Evolutionary conservation across 176 grass and related monocot genomes (phyloP).

Genomic region (Triticum dicoccoides): DNA sequence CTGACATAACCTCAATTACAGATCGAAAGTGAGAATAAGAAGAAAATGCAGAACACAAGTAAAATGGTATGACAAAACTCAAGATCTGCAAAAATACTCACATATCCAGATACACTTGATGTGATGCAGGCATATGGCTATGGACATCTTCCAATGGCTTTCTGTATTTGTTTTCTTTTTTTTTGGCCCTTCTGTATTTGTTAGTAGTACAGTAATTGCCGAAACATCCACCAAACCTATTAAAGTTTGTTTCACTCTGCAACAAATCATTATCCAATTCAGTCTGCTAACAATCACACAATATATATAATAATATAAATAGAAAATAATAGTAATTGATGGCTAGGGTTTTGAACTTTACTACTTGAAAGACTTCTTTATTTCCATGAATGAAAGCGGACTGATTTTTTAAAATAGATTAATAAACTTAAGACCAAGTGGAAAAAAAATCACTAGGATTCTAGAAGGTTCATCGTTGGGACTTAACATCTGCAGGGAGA

Average conservation of each 20-base stretch:
- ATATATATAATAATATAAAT: neutral
- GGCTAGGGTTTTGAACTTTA: conserved; percentile 46
- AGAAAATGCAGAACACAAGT: too few relatives aligned
- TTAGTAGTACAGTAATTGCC: conserved; percentile 85
- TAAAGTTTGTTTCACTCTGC: conserved; percentile 80
- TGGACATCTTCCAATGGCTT: conserved; percentile 87
- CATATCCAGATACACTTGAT: conserved; percentile 44
- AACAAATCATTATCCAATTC: neutral
- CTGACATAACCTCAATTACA: too few relatives aligned
- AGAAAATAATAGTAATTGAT: conserved; percentile 14
- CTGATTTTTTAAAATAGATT: conserved; percentile 29
- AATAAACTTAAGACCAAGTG: too few relatives aligned
- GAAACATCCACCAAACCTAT: conserved; percentile 97
- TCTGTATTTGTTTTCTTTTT: too few relatives aligned
- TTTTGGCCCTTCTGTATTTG: too few relatives aligned
- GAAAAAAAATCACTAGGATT: too few relatives aligned
- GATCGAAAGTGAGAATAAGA: too few relatives aligned
- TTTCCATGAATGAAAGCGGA: neutral
- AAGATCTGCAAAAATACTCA: too few relatives aligned
- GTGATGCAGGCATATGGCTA: conserved; percentile 85
- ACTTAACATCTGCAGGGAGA: too few relatives aligned
- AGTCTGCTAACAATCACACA: conserved; percentile 21
- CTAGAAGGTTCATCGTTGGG: too few relatives aligned
- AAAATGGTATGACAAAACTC: too few relatives aligned
- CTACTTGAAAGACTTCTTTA: conserved; percentile 59